Base-by-base conservation (phyloP, 805 yeast genomes). In the Tetrapisispora iriomotensis region DNA sequence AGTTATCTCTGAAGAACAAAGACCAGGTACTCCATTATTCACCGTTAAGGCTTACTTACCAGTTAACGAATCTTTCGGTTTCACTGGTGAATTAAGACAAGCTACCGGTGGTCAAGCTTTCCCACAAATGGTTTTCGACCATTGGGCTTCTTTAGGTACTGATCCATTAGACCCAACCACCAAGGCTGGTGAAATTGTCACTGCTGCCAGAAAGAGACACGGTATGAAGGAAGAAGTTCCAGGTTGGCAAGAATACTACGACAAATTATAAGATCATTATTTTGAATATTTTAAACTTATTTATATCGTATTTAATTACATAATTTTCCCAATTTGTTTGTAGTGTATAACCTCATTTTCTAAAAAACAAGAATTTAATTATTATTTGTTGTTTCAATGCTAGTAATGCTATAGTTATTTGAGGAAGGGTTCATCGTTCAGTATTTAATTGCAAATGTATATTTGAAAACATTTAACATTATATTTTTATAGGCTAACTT, bases 31-130 rank as follows among this genome's bases (percentile, higher is more conserved):
- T 61, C 97, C 97, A 72, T 79, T 90, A 77, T 90, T 90, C 80
- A 86, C 95, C 63, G 94, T 90, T 72, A 90, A 90, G 85, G 97
- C 97, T 62, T 83, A 87, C 94, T 79, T 90, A 75, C 97, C 97
- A 69, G 96, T 90, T 61, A 90, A 88, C 75, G 97, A 90, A 79
- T 90, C 97, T 45, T 90, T 90, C 82, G 97, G 97, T 82, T 90
- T 90, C 95, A 82, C 95, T 62, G 90, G 94, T 76, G 95, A 87
- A 65, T 82, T 90, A 67, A 85, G 97, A 79, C 96, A 88, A 76
- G 95, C 96, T 66, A 90, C 97, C 65, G 96, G 95, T 83, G 97
- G 97, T 72, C 97, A 90, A 80, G 97, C 97, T 70, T 90, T 90
- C 97, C 97, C 97, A 75, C 96, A 90, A 77, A 78, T 90, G 94